phyloP scores from a whole-genome alignment of 2,329 filamentous ascomycete species.

The Xylariaceae sp. region DNA sequence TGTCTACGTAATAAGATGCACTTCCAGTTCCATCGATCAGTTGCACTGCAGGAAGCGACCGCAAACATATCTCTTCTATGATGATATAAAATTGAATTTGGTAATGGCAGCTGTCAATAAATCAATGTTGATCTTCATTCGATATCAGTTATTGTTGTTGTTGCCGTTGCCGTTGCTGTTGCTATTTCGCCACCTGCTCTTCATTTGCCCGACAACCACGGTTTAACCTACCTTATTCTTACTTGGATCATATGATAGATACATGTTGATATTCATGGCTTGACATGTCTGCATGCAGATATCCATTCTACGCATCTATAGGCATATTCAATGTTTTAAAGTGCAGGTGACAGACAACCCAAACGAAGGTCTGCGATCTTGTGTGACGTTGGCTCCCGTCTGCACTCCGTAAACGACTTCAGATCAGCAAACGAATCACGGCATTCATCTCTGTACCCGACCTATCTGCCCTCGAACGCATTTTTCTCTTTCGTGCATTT shows the following conservation, averaged over 20 bases:
- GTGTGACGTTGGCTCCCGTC: slow-evolving; percentile 10
- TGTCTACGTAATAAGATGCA: slow-evolving; percentile 2
- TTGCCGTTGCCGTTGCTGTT: neutral
- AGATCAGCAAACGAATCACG: neutral
- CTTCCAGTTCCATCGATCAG: neutral
- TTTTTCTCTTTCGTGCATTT: slow-evolving; percentile 1
- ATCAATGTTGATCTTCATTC: too few species aligned
- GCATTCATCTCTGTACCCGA: neutral
- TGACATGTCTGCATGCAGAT: slow-evolving; percentile 12
- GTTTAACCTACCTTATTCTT: too few species aligned
- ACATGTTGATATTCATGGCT: too few species aligned
- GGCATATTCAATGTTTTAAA: too few species aligned
- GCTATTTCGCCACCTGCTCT: neutral
- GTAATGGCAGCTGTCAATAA: neutral
- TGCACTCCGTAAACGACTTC: neutral
- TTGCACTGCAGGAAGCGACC: neutral
- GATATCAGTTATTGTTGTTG: too few species aligned
- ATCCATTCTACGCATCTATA: slow-evolving; percentile 3
- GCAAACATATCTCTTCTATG: neutral
- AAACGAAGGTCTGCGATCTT: slow-evolving; percentile 17
- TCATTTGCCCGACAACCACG: neutral
- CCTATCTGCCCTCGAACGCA: neutral
- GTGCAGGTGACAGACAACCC: neutral
- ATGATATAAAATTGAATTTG: neutral
- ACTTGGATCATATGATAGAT: too few species aligned